These are phyloP conservation scores for Erysimum cheiri DNA, from an alignment of 441 rosid species.

Conservation along the genomic window DNA sequence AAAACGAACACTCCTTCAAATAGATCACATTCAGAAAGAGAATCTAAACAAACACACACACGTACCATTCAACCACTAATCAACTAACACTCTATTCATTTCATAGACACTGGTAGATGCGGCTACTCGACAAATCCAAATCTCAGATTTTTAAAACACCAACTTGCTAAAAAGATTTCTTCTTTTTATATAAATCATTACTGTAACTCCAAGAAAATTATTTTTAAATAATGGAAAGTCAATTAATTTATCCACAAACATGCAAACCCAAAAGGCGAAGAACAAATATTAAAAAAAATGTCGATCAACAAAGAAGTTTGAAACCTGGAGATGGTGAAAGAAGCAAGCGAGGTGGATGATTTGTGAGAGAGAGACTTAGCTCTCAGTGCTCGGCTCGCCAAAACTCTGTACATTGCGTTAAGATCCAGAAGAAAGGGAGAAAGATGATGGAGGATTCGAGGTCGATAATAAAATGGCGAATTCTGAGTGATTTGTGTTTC, in stretches of 20 bases:
- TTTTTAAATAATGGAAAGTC: not conserved
- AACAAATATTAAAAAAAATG: not conserved
- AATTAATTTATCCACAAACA: slow-evolving; percentile 18
- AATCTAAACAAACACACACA: too few relatives aligned
- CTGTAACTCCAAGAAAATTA: not conserved
- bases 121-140: slow-evolving; percentile 35
- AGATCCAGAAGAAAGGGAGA: slow-evolving; percentile 37
- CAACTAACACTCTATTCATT: slow-evolving; percentile 11
- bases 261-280: slow-evolving; percentile 26
- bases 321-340: slow-evolving; percentile 45
- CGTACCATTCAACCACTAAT: not conserved
- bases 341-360: slow-evolving; percentile 28
- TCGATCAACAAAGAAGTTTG: not conserved
- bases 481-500: slow-evolving; percentile 18
- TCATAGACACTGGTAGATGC: slow-evolving; percentile 24
- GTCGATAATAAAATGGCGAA: slow-evolving; percentile 9
- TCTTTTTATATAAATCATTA: not conserved
- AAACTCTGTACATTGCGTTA: slow-evolving; percentile 44
- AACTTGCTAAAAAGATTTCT: slow-evolving; percentile 35
- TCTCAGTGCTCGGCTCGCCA: slow-evolving; percentile 39
- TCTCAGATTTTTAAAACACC: slow-evolving; percentile 38
- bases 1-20: not conserved
- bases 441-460: slow-evolving; percentile 30
- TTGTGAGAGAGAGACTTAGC: slow-evolving; percentile 40
- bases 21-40: too few relatives aligned